Evolutionary conservation across 306 rosid genomes (phyloP), one percentile per base, ranked within the genome.

Genomic region (Prunus mume): DNA sequence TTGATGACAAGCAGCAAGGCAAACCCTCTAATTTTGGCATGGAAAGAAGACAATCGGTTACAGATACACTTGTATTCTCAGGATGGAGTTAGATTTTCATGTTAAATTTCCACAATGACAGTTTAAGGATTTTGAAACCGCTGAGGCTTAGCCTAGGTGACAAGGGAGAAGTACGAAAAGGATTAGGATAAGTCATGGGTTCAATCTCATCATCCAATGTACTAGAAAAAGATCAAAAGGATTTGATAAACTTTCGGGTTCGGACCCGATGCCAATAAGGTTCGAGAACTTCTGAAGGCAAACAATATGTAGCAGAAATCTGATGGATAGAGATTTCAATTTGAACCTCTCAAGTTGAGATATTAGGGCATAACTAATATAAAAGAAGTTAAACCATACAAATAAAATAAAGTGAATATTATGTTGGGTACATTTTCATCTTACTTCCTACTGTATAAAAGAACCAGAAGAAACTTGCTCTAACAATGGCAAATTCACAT

Each of bases 391-490:
- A 28, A 78, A 65, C 28, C 62, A 51, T 65, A 60, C 11, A 52
- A 76, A 41, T 69, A 65, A 65, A 32, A 56, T 56, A 46, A 43
- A 60, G 25, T 73, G 74, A 68, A 54, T 69, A 63, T n/a, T 17
- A 58, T 55, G 76, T 43, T 58, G 66, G 20, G 49, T 20, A 75
- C 30, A 75, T 8, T 62, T 61, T 65, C 66, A 76, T 49, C 63
- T 57, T 68, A 61, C 78, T 74, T 65, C 77, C 77, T 82, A 82
- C 80, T 76, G 82, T 69, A 25, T 28, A 75, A 72, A 72, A 71
- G 54, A 71, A 25, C 50, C 55, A 68, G 65, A 22, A 41, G 46
- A 58, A 76, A 51, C 71, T 57, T 45, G 65, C 41, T 60, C 68
- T 45, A 60, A 24, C 76, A 18, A 32, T 68, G 58, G 75, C 80